Percentiles rank a stretch among this genome's conserved stretches.
phyloP scores from a whole-genome alignment of 306 rosid species.

The Alnus glutinosa region DNA sequence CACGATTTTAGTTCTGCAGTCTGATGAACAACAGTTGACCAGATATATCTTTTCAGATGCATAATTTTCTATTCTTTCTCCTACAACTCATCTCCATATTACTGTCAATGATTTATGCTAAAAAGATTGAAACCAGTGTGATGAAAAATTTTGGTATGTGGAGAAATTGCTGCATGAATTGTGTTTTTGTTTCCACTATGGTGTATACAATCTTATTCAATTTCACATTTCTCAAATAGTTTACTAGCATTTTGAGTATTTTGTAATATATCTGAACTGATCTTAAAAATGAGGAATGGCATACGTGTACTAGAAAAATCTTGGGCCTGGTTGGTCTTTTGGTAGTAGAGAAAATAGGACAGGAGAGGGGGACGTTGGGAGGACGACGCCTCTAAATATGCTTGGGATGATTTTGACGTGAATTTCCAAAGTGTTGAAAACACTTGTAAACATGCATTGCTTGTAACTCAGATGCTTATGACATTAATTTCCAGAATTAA shows the following conservation, averaged over 20 bases:
- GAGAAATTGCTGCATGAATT: background rate
- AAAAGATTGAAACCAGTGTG: background rate
- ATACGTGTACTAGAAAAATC: background rate
- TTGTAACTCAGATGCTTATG: background rate
- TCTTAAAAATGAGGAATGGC: no score
- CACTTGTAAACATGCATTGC: background rate
- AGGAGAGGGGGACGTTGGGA: background rate
- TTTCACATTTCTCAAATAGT: background rate
- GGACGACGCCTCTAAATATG: background rate
- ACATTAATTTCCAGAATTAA: background rate
- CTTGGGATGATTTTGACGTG: background rate
- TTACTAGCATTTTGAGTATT: background rate
- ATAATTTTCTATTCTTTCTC: background rate
- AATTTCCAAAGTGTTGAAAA: background rate
- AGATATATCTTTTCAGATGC: background rate
- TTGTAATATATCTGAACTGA: no score
- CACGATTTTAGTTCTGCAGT: background rate
- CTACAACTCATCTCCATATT: background rate
- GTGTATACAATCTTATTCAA: background rate
- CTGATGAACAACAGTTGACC: background rate
- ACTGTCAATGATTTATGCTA: background rate
- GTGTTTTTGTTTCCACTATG: background rate
- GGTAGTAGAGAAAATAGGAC: background rate
- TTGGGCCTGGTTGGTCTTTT: background rate
- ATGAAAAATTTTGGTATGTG: background rate